Evolutionary conservation across 2,329 filamentous ascomycete species (phyloP), one percentile per base, ranked within the genome.

Genomic region (Aspergillus sp.): DNA sequence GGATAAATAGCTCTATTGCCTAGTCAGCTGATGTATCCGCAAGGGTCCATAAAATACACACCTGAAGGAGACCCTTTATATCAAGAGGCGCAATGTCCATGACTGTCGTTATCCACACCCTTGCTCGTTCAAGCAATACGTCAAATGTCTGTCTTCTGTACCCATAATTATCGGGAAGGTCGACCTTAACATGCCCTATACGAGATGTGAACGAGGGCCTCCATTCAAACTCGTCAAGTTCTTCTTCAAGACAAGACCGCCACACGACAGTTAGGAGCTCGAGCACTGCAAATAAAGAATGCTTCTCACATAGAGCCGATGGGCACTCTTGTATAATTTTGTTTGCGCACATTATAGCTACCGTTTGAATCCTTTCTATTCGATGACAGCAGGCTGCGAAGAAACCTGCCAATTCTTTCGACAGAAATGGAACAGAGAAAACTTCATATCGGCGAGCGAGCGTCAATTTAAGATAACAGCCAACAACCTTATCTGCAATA

Each of bases 261-360:
- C 93, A 99, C 88, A 99, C 92, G 27, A 99, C 83, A 3, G 91
- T 93, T 17, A 99, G 79, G 4, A 99, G 83, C 73, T 99, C 96
- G 9, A 99, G 81, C 15, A 99, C 81, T 2, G 93, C 92, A 75
- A 98, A 99, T 0, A 99, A 80, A 1, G 96, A 96, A 6, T 89
- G 87, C 64, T 90, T 89, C 68, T 97, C 90, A 69, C 93, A 98
- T 15, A 99, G 81, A 2, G 91, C 89, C 3, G 95, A 97, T 1
- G 95, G 95, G 5, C 96, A 88, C 61, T 91, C 86, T 12, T 80
- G 83, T 61, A 99, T 88, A 58, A 99, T 92, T 57, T 88, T 88
- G 71, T 96, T 91, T 0, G 93, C 93, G 64, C 90, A 95, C 24
- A 82, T 79, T 61, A 89, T 87, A 2, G 96, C 93, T 44, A 93